Base-by-base conservation (phyloP, 768 basidiomycete species). In the Leccinum boreale region DNA sequence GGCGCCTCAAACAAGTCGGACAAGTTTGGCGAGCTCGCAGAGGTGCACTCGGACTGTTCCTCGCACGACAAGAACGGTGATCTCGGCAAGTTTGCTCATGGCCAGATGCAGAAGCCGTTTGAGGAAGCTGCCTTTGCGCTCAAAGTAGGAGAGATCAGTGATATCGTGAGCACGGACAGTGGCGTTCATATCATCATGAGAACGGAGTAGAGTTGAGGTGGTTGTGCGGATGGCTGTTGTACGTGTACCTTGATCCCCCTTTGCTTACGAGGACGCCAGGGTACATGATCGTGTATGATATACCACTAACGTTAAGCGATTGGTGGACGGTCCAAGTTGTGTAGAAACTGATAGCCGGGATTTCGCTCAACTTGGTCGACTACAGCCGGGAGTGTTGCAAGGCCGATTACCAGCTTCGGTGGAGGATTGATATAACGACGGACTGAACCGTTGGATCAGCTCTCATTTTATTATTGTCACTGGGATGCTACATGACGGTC, bases 71-170 rank as follows among this genome's bases (percentile, higher is more conserved):
- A 89, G 61, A 81, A 79, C 3, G 97, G 97, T 1, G 95, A 99
- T 73, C 83, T 99, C 6, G 93, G 97, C 0, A 79, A 79, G 78
- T 99, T 99, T 67, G 82, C 81, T 1, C 84, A 74, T 17, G 90
- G 88, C 1, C 89, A 92, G 77, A 99, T 99, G 97, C 97, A 99
- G 75, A 94, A 92, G 75, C 87, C 93, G 35, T 99, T 99, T 67
- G 95, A 98, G 75, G 93, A 95, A 29, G 90, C 92, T 31, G 78
- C 91, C 11, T 95, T 81, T 72, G 82, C 75, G 3, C 78, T 94
- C 61, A 68, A 85, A 50, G 81, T 88, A 21, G 90, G 86, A 8
- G 74, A 90, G 74, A 86, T 94, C 69, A 92, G 90, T 72, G 87
- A 85, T 28, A 76, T 94, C 48, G 83, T 98, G 68, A 84, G 83